Evolutionary conservation across 2,329 filamentous ascomycete genomes (phyloP).

Genomic region (Ophiostoma perfectum): DNA sequence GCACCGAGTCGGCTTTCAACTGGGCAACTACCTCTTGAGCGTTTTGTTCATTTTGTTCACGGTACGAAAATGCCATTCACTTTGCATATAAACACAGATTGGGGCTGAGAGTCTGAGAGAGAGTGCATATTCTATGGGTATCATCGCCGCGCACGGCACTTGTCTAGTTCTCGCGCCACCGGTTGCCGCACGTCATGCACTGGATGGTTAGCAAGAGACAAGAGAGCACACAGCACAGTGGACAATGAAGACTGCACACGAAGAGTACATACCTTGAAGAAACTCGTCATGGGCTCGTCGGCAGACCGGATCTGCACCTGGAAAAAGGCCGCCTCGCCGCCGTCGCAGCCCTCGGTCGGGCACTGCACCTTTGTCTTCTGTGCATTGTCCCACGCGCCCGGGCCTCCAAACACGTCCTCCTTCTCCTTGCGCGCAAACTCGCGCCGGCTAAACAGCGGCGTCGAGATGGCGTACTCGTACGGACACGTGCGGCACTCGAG

Average conservation of each 20-base stretch:
- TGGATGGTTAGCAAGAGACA: slow-evolving; percentile 31
- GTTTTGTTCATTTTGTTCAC: slow-evolving; percentile 20
- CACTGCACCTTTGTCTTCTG: slow-evolving; percentile 81
- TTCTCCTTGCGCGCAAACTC: slow-evolving; percentile 81
- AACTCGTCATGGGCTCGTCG: slow-evolving; percentile 97
- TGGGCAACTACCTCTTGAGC: slow-evolving; percentile 41
- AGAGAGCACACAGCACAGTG: not conserved
- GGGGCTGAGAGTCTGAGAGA: too few relatives aligned
- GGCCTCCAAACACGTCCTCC: slow-evolving; percentile 84
- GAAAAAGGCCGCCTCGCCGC: slow-evolving; percentile 84
- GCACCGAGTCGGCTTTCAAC: slow-evolving; percentile 50
- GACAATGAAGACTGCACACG: not conserved
- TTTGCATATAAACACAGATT: too few relatives aligned
- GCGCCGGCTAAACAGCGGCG: slow-evolving; percentile 74
- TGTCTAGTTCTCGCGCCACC: slow-evolving; percentile 60
- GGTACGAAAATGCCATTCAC: too few relatives aligned
- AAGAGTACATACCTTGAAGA: slow-evolving; percentile 64
- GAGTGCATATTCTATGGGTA: not conserved
- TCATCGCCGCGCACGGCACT: not conserved
- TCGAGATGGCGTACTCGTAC: slow-evolving; percentile 78
- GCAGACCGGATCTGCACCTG: slow-evolving; percentile 97
- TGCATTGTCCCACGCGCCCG: slow-evolving; percentile 84
- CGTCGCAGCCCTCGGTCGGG: slow-evolving; percentile 71
- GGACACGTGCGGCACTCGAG: slow-evolving; percentile 95
- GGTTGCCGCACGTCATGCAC: slow-evolving; percentile 62